Conservation (phyloP, 2,329 filamentous ascomycete species). For the Massarina eburnea region DNA sequence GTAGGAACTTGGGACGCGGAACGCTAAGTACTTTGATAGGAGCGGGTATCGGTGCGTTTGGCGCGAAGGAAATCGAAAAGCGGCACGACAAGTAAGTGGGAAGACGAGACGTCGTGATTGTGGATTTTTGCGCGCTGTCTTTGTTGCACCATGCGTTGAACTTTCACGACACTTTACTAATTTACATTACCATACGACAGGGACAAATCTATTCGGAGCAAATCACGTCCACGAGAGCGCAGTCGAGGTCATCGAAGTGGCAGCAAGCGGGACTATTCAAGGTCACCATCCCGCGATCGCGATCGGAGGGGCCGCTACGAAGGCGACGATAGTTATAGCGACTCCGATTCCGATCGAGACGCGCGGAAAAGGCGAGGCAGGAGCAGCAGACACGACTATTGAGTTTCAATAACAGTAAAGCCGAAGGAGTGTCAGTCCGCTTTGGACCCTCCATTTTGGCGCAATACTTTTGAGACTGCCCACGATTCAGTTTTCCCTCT, state of each 20-base stretch:
- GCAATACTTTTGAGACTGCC: background rate
- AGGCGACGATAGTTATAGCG: constrained; percentile 13
- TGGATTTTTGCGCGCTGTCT: background rate
- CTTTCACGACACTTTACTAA: constrained; percentile 10
- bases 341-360: constrained; percentile 17
- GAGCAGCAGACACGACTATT: constrained; percentile 5
- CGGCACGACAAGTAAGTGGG: constrained; percentile 28
- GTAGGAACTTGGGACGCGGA: constrained; percentile 33
- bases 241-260: constrained; percentile 13
- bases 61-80: constrained; percentile 30
- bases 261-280: constrained; percentile 12
- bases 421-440: no score
- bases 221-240: constrained; percentile 5
- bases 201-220: constrained; percentile 11
- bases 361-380: constrained; percentile 12
- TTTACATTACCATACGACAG: constrained; percentile 7
- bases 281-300: constrained; percentile 17
- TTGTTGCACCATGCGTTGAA: background rate
- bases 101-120: constrained; percentile 1
- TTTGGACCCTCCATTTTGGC: background rate
- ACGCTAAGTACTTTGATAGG: constrained; percentile 42
- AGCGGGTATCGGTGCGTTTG: constrained; percentile 38
- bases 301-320: constrained; percentile 10
- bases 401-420: no score
- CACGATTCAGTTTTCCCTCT: background rate